Conservation (phyloP, 2,329 filamentous ascomycete genomes). For the Cadophora malorum region DNA sequence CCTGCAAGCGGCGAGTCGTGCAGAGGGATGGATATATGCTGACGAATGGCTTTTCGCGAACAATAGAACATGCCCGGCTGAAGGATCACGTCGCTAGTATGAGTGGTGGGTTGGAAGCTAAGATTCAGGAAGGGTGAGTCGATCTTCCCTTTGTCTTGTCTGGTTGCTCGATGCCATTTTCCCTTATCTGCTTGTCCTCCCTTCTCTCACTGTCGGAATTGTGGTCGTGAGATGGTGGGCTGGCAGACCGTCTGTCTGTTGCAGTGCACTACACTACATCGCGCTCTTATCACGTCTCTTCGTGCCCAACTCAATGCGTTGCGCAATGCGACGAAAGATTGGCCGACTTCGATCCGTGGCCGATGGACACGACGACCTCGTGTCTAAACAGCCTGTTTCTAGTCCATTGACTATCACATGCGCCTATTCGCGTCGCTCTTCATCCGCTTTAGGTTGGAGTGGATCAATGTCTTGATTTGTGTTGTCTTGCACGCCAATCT, state of each 20-base stretch:
- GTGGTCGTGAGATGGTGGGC: neutral
- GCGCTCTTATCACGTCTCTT: conserved; percentile 1
- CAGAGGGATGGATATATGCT: conserved; percentile 44
- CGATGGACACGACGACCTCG: neutral
- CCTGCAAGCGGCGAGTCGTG: conserved; percentile 38
- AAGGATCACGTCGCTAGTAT: conserved; percentile 89
- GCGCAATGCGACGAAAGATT: neutral
- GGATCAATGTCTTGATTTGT: neutral
- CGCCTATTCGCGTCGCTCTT: neutral
- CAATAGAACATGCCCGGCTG: conserved; percentile 83
- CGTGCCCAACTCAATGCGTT: neutral
- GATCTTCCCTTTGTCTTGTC: conserved; percentile 16
- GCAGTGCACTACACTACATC: neutral
- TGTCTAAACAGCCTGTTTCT: neutral
- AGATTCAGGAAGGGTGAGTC: conserved; percentile 89
- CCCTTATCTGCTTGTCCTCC: conserved; percentile 23
- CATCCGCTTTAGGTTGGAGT: neutral
- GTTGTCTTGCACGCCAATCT: neutral
- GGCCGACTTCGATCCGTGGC: neutral
- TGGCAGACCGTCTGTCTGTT: neutral
- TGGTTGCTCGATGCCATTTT: conserved; percentile 12
- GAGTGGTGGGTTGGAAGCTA: conserved; percentile 88
- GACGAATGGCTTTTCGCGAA: conserved; percentile 44
- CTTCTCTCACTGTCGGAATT: neutral
- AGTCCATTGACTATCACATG: conserved; percentile 10